phyloP scores from a whole-genome alignment of 306 rosid species.

The Dicorynia guianensis region DNA sequence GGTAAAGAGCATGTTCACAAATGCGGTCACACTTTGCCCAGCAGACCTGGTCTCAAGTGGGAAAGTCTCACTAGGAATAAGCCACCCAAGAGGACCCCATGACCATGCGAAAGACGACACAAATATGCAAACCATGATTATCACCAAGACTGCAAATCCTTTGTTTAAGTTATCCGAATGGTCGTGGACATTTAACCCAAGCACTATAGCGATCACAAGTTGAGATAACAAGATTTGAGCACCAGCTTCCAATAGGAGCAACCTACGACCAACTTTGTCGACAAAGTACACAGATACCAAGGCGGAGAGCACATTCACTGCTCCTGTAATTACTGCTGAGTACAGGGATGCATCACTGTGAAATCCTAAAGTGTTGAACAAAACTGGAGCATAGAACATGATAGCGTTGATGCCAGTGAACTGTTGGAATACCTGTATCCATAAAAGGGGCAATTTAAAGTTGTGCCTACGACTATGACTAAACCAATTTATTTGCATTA shows the following conservation, averaged over 20 bases:
- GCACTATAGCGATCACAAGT: conserved; percentile 48
- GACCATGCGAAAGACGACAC: conserved; percentile 78
- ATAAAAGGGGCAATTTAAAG: too few relatives aligned
- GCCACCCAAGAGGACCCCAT: conserved; percentile 80
- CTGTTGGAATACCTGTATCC: conserved; percentile 65
- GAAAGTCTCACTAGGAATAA: conserved; percentile 74
- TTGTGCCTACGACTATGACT: too few relatives aligned
- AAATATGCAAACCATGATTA: conserved; percentile 64
- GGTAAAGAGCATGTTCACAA: conserved; percentile 67
- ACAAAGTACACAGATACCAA: conserved; percentile 58
- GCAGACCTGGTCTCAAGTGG: conserved; percentile 68
- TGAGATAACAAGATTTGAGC: conserved; percentile 74
- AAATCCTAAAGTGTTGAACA: conserved; percentile 65
- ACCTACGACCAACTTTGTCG: conserved; percentile 60
- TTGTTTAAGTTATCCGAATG: conserved; percentile 27
- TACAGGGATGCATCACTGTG: conserved; percentile 56
- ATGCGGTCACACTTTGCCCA: conserved; percentile 66
- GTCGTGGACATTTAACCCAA: conserved; percentile 58
- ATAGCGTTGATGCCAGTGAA: conserved; percentile 72
- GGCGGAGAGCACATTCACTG: conserved; percentile 62
- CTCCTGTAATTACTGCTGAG: conserved; percentile 72
- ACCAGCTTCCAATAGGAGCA: conserved; percentile 65
- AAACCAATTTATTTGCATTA: too few relatives aligned
- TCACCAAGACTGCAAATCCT: conserved; percentile 56
- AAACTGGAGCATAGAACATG: conserved; percentile 80